Evolutionary conservation across 2,329 filamentous ascomycete species (phyloP).

Genomic region (Ophiosphaerella narmari): DNA sequence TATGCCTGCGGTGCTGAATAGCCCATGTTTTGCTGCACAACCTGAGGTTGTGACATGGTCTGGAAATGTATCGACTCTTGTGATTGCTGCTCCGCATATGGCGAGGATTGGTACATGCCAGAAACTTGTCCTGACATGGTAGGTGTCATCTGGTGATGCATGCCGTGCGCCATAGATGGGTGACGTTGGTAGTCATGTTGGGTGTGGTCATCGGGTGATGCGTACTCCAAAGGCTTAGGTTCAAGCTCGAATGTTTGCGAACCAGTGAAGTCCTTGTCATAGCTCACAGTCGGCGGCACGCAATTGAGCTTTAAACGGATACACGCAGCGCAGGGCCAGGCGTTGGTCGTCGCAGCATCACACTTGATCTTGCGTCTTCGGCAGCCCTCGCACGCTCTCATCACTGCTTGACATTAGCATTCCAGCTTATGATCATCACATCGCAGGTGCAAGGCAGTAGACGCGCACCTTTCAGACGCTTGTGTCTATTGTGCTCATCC

Average conservation of each 20-base stretch:
- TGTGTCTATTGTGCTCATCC: conserved; percentile 97
- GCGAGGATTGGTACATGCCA: conserved; percentile 43
- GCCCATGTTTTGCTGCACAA: conserved; percentile 39
- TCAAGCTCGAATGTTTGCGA: conserved; percentile 50
- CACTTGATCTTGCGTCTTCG: conserved; percentile 96
- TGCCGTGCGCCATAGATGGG: conserved; percentile 34
- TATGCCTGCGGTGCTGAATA: conserved; percentile 42
- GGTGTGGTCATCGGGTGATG: conserved; percentile 40
- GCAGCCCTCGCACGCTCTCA: conserved; percentile 96
- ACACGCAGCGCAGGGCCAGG: conserved; percentile 96
- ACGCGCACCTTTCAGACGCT: conserved; percentile 82
- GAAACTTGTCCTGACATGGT: conserved; percentile 36
- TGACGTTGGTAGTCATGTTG: conserved; percentile 49
- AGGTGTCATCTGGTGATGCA: conserved; percentile 35
- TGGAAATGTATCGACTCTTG: conserved; percentile 45
- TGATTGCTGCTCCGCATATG: conserved; percentile 39
- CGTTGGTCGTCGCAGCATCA: conserved; percentile 94
- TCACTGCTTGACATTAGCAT: conserved; percentile 63
- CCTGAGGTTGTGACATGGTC: conserved; percentile 40
- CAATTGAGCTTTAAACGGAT: conserved; percentile 91
- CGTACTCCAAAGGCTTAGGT: conserved; percentile 46
- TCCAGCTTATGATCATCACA: neutral
- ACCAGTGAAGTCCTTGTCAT: conserved; percentile 63
- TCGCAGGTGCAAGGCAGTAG: neutral
- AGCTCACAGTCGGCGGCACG: conserved; percentile 81